phyloP scores from a whole-genome alignment of 169 alveolate species.

The Cyclospora cayetanensis region DNA sequence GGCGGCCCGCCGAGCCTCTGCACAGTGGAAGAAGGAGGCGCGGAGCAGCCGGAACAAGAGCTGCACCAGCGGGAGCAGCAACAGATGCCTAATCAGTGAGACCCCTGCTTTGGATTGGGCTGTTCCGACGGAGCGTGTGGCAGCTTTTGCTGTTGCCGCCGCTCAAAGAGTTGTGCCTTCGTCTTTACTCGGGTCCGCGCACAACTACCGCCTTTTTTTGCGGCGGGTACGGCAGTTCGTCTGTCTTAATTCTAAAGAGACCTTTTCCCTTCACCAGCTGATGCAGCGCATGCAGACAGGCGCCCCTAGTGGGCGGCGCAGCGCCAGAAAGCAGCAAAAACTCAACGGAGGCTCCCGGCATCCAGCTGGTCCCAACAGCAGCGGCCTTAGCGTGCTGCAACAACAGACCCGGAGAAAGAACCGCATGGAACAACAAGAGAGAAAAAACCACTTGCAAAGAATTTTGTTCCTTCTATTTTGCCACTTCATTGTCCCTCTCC shows the following conservation, averaged over 20 bases:
- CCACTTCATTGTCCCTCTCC: neutral
- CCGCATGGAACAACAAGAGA: neutral
- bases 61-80: neutral
- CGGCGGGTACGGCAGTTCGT: slow-evolving; percentile 57
- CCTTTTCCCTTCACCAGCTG: slow-evolving; percentile 41
- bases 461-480: neutral
- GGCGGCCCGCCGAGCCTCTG: neutral
- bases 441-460: neutral
- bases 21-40: no score
- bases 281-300: slow-evolving; percentile 52
- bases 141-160: slow-evolving; percentile 27
- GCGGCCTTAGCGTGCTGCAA: neutral
- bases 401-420: neutral
- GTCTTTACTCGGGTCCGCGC: slow-evolving; percentile 8
- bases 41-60: neutral
- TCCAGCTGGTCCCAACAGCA: neutral
- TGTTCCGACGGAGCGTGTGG: slow-evolving; percentile 34
- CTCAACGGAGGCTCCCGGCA: neutral
- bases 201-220: slow-evolving; percentile 19
- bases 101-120: slow-evolving; percentile 17
- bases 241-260: slow-evolving; percentile 15
- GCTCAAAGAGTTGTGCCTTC: slow-evolving; percentile 34
- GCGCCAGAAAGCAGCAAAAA: neutral
- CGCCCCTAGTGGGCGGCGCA: neutral
- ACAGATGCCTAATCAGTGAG: neutral